These are phyloP conservation scores for Euphrasia arctica DNA, from an alignment of 305 asterid species.

Conservation along the genomic window DNA sequence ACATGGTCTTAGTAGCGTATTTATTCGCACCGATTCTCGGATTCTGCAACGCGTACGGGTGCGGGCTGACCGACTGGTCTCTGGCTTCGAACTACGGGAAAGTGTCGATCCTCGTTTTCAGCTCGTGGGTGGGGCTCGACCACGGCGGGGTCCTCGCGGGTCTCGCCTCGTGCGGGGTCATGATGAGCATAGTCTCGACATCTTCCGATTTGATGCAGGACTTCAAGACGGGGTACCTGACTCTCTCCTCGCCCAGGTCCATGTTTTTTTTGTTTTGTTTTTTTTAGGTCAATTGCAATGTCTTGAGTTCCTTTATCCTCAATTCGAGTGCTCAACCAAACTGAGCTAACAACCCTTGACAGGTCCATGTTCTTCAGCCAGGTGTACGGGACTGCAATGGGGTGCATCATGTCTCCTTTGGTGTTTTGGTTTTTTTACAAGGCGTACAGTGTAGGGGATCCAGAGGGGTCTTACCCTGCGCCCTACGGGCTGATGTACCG, in stretches of 20 bases:
- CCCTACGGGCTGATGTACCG: constrained; percentile 57
- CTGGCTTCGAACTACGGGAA: constrained; percentile 73
- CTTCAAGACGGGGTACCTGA: constrained; percentile 64
- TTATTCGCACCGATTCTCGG: constrained; percentile 51
- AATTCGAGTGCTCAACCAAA: no score
- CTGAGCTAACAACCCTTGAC: no score
- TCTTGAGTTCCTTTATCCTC: no score
- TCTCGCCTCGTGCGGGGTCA: constrained; percentile 62
- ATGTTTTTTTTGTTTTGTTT: constrained; percentile 43
- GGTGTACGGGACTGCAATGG: constrained; percentile 56
- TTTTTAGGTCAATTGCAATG: no score
- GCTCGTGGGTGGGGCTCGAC: constrained; percentile 56
- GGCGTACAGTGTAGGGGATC: constrained; percentile 48
- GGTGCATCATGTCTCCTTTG: constrained; percentile 46
- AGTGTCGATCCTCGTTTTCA: constrained; percentile 51
- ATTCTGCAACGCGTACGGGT: constrained; percentile 73
- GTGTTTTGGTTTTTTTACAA: constrained; percentile 68
- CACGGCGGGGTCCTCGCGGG: constrained; percentile 69
- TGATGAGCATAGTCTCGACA: constrained; percentile 32
- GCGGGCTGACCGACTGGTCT: constrained; percentile 73
- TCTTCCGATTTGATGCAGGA: constrained; percentile 69
- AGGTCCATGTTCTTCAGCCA: constrained; percentile 34
- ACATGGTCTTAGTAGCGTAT: constrained; percentile 50
- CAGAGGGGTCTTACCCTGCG: constrained; percentile 48
- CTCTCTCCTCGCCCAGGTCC: constrained; percentile 63